Base-by-base conservation (phyloP, 192 early-diverging fungal genomes). In the Chytriomyces sp. region DNA sequence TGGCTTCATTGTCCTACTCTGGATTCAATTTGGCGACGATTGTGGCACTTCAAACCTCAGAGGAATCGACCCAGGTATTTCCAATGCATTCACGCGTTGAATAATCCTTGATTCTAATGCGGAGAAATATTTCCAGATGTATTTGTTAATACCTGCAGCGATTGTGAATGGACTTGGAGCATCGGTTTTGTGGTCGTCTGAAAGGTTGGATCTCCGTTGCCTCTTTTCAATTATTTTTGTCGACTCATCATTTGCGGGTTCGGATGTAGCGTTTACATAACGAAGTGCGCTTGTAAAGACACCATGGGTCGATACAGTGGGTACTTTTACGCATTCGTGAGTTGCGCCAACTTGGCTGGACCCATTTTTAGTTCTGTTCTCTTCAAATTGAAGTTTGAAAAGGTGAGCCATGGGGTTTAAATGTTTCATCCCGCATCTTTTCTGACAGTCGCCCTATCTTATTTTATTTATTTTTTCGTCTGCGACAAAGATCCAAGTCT, bases 161-260 rank as follows among this genome's bases (percentile, higher is more conserved):
- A 18, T 74, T 10, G 47, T 79, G 11, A 74, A 73, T 61, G 78
- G 78, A 9, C 24, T 79, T 23, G 78, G 78, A 4, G 78, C 78
- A 26, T 47, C 61, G 7, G 68, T 79, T 7, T 72, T 79, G 49
- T 79, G 78, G 78, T 45, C 78, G 18, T 18, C 78, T 50, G 70
- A 79, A 45, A 63, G 53, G 53, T 57, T n/a, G 20, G 16, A 57
- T n/a, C 53, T 13, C 16, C 53, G 35, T 57, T 57, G 16, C 53
- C 2, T n/a, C 16, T 57, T 20, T 57, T 57, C 2, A 13, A 57
- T 57, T 13, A 57, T 13, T 20, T 20, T 3, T 13, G 20, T n/a
- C 16, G 53, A 57, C 53, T 57, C 16, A n/a, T 57, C 20, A 20
- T 4, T 20, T 35, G 0, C 35, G 35, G 28, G 35, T 35, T 3